phyloP scores from a whole-genome alignment of 2,329 filamentous ascomycete genomes.

The Pseudohalonectria lignicola region DNA sequence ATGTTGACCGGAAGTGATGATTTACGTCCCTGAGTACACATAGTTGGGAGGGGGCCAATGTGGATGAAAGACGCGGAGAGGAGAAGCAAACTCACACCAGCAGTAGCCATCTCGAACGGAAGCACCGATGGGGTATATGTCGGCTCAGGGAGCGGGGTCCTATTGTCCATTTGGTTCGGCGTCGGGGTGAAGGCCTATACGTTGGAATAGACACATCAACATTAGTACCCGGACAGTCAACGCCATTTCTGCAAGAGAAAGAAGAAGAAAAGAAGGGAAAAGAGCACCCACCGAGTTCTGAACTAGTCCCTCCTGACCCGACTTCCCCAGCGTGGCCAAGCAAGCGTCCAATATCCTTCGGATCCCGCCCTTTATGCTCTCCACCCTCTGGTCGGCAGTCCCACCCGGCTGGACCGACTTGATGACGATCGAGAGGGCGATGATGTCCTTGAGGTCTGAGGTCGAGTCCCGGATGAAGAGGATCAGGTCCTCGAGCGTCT shows the following conservation, averaged over 20 bases:
- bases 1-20: too few relatives aligned
- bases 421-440: conserved; percentile 11
- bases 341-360: conserved; percentile 9
- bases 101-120: background rate
- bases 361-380: conserved; percentile 8
- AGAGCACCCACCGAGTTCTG: too few relatives aligned
- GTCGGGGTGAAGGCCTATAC: too few relatives aligned
- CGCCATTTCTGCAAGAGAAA: too few relatives aligned
- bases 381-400: conserved; percentile 6
- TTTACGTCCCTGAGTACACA: too few relatives aligned
- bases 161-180: too few relatives aligned
- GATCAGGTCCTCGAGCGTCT: conserved; percentile 10
- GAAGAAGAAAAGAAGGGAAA: too few relatives aligned
- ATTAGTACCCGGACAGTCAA: too few relatives aligned
- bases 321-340: conserved; percentile 7
- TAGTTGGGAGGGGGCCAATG: too few relatives aligned
- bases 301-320: too few relatives aligned
- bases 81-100: background rate
- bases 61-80: background rate
- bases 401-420: conserved; percentile 11
- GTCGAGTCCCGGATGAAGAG: conserved; percentile 9
- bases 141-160: too few relatives aligned
- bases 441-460: conserved; percentile 11
- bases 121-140: background rate
- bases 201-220: too few relatives aligned